phyloP scores from a whole-genome alignment of 2,329 filamentous ascomycete genomes.

The Aureobasidium subglaciale region DNA sequence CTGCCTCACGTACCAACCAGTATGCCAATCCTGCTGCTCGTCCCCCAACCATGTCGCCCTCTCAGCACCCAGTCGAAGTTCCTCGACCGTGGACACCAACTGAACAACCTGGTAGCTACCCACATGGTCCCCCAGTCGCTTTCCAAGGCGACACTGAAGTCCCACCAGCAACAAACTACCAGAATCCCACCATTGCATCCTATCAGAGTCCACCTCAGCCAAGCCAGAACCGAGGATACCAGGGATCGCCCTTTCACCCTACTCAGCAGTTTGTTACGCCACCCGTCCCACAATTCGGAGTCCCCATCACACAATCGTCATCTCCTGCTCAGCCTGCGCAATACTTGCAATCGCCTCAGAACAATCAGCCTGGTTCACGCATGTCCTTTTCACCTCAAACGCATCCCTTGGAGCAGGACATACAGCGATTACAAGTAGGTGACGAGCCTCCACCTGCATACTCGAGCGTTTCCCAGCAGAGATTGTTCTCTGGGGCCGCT shows the following conservation, averaged over 20 bases:
- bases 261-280: not conserved
- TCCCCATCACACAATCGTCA: not conserved
- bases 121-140: conserved; percentile 82
- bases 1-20: conserved; percentile 72
- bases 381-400: conserved; percentile 11
- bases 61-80: conserved; percentile 30
- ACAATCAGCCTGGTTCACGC: conserved; percentile 3
- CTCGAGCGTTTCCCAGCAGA: conserved; percentile 56
- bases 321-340: conserved; percentile 3
- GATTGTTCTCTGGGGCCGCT: conserved; percentile 34
- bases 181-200: conserved; percentile 21
- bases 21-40: conserved; percentile 48
- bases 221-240: conserved; percentile 29
- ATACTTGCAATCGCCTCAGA: conserved; percentile 8
- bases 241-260: conserved; percentile 1
- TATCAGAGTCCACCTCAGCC: conserved; percentile 37
- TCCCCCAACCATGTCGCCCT: conserved; percentile 38
- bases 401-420: conserved; percentile 70
- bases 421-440: conserved; percentile 70
- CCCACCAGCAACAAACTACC: conserved; percentile 22
- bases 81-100: conserved; percentile 89
- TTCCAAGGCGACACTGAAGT: conserved; percentile 81
- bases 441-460: conserved; percentile 94
- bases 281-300: conserved; percentile 37
- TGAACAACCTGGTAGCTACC: conserved; percentile 75